phyloP scores from a whole-genome alignment of 2,329 filamentous ascomycete species.

The Colletotrichum tropicale region DNA sequence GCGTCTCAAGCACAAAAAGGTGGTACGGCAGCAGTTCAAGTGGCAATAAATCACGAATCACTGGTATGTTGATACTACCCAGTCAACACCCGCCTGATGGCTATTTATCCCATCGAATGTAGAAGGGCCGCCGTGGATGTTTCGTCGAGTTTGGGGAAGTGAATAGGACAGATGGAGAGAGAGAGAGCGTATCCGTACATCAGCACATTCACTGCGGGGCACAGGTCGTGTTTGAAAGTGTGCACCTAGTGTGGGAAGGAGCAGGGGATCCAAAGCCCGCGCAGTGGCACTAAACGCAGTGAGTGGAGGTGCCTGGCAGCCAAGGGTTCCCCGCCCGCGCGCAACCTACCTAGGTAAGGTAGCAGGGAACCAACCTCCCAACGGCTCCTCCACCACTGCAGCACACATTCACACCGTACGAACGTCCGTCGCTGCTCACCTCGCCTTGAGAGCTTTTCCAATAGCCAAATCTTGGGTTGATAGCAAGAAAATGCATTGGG shows the following conservation, averaged over 20 bases:
- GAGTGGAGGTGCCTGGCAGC: background rate
- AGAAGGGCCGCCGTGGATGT: background rate
- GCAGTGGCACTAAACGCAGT: background rate
- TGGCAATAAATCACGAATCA: slow-evolving; percentile 1
- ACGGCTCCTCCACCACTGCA: background rate
- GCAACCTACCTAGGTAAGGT: background rate
- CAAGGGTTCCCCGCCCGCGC: background rate
- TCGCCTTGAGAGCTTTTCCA: background rate
- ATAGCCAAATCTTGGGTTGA: background rate
- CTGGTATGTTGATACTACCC: background rate
- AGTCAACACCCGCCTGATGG: slow-evolving; percentile 12
- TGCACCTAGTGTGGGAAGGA: background rate
- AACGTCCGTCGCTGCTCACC: background rate
- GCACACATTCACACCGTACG: background rate
- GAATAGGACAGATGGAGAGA: background rate
- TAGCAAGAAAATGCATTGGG: background rate
- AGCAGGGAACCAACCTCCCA: background rate
- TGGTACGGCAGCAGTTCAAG: background rate
- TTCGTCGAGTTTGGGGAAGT: background rate
- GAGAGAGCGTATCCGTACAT: background rate
- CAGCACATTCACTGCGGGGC: slow-evolving; percentile 14
- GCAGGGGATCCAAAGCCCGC: background rate
- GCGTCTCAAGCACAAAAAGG: background rate
- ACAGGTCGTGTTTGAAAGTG: background rate
- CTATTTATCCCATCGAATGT: background rate